Evolutionary conservation across 2,329 filamentous ascomycete genomes (phyloP).

Genomic region (Calonectria leucothoes): DNA sequence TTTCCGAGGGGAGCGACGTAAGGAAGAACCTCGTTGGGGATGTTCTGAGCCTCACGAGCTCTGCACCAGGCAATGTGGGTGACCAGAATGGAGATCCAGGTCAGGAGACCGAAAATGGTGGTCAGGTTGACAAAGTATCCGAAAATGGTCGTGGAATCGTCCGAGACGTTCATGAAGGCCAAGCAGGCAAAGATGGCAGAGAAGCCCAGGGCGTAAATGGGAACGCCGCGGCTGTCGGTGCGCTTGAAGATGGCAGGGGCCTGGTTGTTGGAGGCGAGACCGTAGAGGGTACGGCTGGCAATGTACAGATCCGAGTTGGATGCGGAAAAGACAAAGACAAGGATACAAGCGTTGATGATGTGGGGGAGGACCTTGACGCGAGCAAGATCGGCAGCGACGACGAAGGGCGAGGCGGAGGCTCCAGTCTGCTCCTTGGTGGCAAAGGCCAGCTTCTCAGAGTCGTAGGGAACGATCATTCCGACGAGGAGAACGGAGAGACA

Average conservation of each 20-base stretch:
- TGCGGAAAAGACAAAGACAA: constrained; percentile 81
- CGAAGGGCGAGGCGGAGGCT: constrained; percentile 74
- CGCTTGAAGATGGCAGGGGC: constrained; percentile 78
- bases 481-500: constrained; percentile 78
- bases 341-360: constrained; percentile 79
- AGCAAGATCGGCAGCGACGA: constrained; percentile 76
- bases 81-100: constrained; percentile 76
- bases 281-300: constrained; percentile 78
- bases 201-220: constrained; percentile 71
- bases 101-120: constrained; percentile 74
- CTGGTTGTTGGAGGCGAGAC: constrained; percentile 77
- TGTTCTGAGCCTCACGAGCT: constrained; percentile 70
- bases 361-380: constrained; percentile 72
- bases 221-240: constrained; percentile 78
- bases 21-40: constrained; percentile 66
- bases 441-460: constrained; percentile 69
- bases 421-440: constrained; percentile 57
- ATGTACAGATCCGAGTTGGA: constrained; percentile 84
- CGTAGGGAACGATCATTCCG: constrained; percentile 81
- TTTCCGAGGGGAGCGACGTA: constrained; percentile 80
- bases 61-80: constrained; percentile 76
- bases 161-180: constrained; percentile 74
- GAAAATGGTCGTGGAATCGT: constrained; percentile 68
- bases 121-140: constrained; percentile 75
- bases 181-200: constrained; percentile 73